Conservation (phyloP, 768 basidiomycete species). For the Termitomyces titanicus region DNA sequence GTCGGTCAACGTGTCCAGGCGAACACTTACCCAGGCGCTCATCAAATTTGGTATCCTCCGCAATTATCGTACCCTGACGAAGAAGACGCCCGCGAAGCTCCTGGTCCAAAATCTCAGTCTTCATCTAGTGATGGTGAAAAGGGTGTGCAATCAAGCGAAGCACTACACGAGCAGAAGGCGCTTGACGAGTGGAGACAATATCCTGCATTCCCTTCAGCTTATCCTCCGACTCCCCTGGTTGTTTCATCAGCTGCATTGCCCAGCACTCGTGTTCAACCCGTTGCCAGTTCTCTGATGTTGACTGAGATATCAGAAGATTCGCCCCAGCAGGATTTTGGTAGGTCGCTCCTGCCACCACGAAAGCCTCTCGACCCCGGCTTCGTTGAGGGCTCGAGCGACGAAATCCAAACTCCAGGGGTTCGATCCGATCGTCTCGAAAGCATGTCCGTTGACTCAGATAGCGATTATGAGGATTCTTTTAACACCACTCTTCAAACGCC, state of each 20-base stretch:
- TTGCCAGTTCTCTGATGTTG: constrained; percentile 14
- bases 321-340: constrained; percentile 57
- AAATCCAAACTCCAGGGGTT: constrained; percentile 37
- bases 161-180: constrained; percentile 22
- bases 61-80: constrained; percentile 37
- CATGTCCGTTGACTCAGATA: constrained; percentile 28
- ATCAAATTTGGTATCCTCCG: constrained; percentile 65
- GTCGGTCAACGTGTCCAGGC: constrained; percentile 8
- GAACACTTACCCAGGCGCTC: constrained; percentile 2
- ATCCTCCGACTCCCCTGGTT: constrained; percentile 65
- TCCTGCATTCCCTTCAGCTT: constrained; percentile 73
- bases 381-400: constrained; percentile 61
- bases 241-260: constrained; percentile 27
- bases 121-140: not conserved
- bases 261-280: not conserved
- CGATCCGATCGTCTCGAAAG: constrained; percentile 20
- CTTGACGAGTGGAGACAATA: constrained; percentile 72
- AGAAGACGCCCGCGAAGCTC: constrained; percentile 24
- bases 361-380: constrained; percentile 58
- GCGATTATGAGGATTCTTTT: constrained; percentile 49
- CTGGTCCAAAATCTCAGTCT: not conserved
- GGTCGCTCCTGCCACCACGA: constrained; percentile 66
- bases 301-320: constrained; percentile 39
- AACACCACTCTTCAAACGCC: constrained; percentile 69
- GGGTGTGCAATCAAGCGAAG: not conserved